phyloP scores from a whole-genome alignment of 2,329 filamentous ascomycete species.

The Cryphonectria carpinicola region DNA sequence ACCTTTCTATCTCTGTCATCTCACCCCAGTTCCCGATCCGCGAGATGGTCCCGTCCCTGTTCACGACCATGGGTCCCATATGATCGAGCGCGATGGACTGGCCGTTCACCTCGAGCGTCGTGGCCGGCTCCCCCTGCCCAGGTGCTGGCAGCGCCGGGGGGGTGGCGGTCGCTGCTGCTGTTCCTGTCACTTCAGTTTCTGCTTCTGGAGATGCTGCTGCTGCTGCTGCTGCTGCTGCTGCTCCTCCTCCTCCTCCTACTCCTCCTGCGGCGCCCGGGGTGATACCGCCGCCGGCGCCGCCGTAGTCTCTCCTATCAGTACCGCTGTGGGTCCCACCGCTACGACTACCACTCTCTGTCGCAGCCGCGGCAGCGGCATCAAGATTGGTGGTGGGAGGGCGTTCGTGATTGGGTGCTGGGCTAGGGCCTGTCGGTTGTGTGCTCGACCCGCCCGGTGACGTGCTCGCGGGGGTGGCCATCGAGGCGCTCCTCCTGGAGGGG shows the following conservation, averaged over 20 bases:
- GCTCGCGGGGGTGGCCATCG: conserved; percentile 16
- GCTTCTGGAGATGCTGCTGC: not conserved
- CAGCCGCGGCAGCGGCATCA: conserved; percentile 2
- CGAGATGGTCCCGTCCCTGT: conserved; percentile 71
- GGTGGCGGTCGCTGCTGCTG: not conserved
- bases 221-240: not conserved
- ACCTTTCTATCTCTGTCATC: conserved; percentile 70
- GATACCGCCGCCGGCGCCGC: not conserved
- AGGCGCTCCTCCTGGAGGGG: not conserved
- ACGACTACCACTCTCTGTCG: not conserved
- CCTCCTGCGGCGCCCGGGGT: not conserved
- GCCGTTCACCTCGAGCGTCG: conserved; percentile 40
- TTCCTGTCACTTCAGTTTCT: not conserved
- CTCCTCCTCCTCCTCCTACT: not conserved
- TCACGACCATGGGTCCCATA: conserved; percentile 75
- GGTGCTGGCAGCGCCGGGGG: conserved; percentile 11
- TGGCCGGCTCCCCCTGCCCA: conserved; percentile 13
- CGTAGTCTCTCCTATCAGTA: not conserved
- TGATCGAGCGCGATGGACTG: conserved; percentile 63
- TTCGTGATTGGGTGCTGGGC: conserved; percentile 9
- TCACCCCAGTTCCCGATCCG: conserved; percentile 74
- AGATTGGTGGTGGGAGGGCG: not conserved
- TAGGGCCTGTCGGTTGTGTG: conserved; percentile 11
- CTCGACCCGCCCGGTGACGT: conserved; percentile 21
- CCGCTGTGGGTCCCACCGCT: conserved; percentile 15